These are phyloP conservation scores for Cytidiella melzeri DNA, from an alignment of 768 basidiomycete genomes.

Conservation along the genomic window DNA sequence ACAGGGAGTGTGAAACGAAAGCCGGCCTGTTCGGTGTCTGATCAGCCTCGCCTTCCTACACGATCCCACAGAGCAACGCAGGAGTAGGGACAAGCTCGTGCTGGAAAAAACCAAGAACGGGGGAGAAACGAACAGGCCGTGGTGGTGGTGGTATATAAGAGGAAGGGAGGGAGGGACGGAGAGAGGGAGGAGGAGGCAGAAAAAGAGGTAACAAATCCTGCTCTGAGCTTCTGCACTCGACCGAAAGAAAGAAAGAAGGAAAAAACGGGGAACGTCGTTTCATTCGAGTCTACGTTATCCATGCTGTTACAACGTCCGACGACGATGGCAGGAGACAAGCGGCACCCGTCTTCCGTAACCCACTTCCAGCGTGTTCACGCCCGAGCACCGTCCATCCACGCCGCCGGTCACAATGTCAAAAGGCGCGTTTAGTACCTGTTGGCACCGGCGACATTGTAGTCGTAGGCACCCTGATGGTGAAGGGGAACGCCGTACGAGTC, in stretches of 20 bases:
- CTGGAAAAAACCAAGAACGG: background rate
- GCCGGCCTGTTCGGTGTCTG: conserved; percentile 7
- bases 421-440: conserved; percentile 17
- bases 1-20: conserved; percentile 13
- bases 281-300: background rate
- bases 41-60: background rate
- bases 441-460: conserved; percentile 16
- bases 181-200: no score
- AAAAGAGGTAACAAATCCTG: conserved; percentile 1
- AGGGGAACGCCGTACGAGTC: conserved; percentile 52
- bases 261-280: background rate
- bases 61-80: background rate
- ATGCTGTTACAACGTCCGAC: conserved; percentile 1
- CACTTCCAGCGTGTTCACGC: conserved; percentile 12
- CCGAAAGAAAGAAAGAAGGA: background rate
- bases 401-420: background rate
- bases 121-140: conserved; percentile 4
- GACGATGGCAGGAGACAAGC: no score
- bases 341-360: background rate
- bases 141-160: conserved; percentile 9
- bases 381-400: background rate
- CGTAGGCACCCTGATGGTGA: conserved; percentile 47
- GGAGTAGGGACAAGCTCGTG: background rate
- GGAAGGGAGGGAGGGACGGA: no score
- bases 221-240: background rate